Percentiles rank a stretch among this genome's conserved stretches.
These are phyloP conservation scores for Cystofilobasidium macerans DNA, from an alignment of 768 basidiomycete genomes.

Conservation along the genomic window DNA sequence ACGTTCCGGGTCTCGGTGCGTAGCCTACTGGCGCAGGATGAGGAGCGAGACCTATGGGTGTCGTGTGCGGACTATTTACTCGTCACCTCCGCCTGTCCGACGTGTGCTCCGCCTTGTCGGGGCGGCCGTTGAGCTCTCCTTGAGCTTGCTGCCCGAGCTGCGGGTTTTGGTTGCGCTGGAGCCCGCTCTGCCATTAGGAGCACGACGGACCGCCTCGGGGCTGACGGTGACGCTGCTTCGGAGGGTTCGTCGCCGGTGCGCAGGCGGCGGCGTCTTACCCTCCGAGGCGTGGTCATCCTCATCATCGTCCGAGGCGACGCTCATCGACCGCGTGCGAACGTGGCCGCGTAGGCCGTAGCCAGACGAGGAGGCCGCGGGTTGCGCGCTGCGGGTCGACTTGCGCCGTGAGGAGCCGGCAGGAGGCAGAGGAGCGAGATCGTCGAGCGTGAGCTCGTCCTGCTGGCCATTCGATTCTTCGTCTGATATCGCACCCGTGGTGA, in stretches of 20 bases:
- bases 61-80: background rate
- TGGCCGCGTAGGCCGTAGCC: constrained; percentile 4
- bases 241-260: background rate
- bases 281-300: background rate
- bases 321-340: constrained; percentile 1
- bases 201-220: background rate
- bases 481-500: background rate
- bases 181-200: background rate
- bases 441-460: background rate
- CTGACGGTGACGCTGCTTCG: constrained; percentile 1
- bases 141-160: constrained; percentile 1
- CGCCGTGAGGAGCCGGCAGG: background rate
- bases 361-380: background rate
- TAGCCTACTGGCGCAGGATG: background rate
- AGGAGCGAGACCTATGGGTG: background rate
- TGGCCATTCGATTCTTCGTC: constrained; percentile 5
- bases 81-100: background rate
- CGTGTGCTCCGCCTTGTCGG: background rate
- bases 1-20: no score
- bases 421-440: background rate
- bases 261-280: constrained; percentile 1
- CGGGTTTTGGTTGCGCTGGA: background rate
- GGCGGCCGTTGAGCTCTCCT: background rate
- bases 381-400: background rate
- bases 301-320: background rate